Evolutionary conservation across 495 filamentous ascomycete species (phyloP).

Genomic region (Apodospora peruviana): DNA sequence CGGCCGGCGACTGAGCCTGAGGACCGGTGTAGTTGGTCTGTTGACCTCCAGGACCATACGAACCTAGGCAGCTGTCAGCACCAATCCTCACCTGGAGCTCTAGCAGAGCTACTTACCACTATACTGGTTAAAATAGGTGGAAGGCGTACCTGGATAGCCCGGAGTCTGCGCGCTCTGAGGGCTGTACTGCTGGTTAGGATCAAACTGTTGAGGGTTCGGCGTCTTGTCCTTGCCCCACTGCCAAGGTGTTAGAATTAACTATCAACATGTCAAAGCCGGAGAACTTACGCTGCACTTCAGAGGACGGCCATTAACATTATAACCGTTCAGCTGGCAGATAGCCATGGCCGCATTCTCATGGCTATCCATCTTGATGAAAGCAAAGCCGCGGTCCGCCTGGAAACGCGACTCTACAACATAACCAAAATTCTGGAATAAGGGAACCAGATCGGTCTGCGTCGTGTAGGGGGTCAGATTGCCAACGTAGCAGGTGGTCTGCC

Average conservation of each 20-base stretch:
- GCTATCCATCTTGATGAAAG: conserved; percentile 98
- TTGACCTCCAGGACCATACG: conserved; percentile 44
- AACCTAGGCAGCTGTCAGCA: conserved; percentile 27
- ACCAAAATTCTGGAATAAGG: conserved; percentile 96
- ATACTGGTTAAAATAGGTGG: conserved; percentile 92
- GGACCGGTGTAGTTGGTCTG: conserved; percentile 47
- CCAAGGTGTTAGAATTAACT: conserved; percentile 24
- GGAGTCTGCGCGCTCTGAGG: conserved; percentile 53
- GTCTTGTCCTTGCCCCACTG: conserved; percentile 99
- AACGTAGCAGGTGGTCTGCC: conserved; percentile 99
- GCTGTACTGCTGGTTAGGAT: conserved; percentile 73
- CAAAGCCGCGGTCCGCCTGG: conserved; percentile 96
- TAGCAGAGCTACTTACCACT: conserved; percentile 55
- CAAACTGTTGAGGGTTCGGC: conserved; percentile 68
- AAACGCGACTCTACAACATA: conserved; percentile 96
- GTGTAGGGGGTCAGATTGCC: conserved; percentile 98
- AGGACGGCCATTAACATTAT: conserved; percentile 95
- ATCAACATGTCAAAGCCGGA: conserved; percentile 1
- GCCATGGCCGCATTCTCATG: conserved; percentile 98
- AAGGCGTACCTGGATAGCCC: conserved; percentile 65
- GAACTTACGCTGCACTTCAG: conserved; percentile 85
- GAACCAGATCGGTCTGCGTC: conserved; percentile 88
- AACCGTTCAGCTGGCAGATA: conserved; percentile 94
- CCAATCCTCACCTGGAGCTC: conserved; percentile 16
- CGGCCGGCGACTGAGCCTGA: conserved; percentile 54